Percentiles rank a stretch among this genome's conserved stretches.
Conservation (phyloP, 2,329 filamentous ascomycete genomes). For the Aspergillus spinulosporus region DNA sequence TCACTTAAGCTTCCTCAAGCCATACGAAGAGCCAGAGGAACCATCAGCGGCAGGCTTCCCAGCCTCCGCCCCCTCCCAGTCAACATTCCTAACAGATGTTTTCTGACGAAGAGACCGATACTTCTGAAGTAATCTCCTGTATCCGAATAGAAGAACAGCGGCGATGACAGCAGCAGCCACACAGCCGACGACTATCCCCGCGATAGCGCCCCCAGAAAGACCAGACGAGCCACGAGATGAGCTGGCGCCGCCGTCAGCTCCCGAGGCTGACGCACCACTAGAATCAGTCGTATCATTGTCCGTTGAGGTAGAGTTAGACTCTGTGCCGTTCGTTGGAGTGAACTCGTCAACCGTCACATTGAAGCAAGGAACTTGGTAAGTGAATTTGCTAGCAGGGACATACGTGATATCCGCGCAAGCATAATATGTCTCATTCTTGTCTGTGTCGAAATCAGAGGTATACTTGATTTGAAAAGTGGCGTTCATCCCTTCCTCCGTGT, state of each 20-base stretch:
- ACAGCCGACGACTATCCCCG: slow-evolving; percentile 42
- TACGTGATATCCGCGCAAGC: slow-evolving; percentile 52
- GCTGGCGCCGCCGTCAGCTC: slow-evolving; percentile 15
- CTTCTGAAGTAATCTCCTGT: slow-evolving; percentile 18
- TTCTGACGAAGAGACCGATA: slow-evolving; percentile 16
- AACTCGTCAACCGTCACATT: slow-evolving; percentile 45
- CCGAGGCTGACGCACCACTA: slow-evolving; percentile 11
- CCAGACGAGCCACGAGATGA: slow-evolving; percentile 21
- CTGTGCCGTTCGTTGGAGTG: slow-evolving; percentile 18
- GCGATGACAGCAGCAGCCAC: slow-evolving; percentile 25
- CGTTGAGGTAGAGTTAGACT: slow-evolving; percentile 20
- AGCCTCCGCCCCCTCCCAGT: slow-evolving; percentile 15
- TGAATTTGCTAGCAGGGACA: slow-evolving; percentile 43
- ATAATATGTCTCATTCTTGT: slow-evolving; percentile 48
- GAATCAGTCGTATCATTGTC: slow-evolving; percentile 20
- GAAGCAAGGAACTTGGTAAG: slow-evolving; percentile 47
- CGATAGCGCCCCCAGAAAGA: slow-evolving; percentile 45
- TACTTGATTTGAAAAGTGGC: slow-evolving; percentile 51
- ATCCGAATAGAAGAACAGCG: slow-evolving; percentile 22
- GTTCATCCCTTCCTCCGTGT: slow-evolving; percentile 42
- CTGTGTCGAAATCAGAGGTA: slow-evolving; percentile 43
- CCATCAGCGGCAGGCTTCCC: slow-evolving; percentile 4
- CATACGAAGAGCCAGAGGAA: slow-evolving; percentile 4
- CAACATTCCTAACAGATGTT: slow-evolving; percentile 17
- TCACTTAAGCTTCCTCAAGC: slow-evolving; percentile 13